Evolutionary conservation across 2,329 filamentous ascomycete genomes (phyloP).

Genomic region (Fusarium solani-melongenae): DNA sequence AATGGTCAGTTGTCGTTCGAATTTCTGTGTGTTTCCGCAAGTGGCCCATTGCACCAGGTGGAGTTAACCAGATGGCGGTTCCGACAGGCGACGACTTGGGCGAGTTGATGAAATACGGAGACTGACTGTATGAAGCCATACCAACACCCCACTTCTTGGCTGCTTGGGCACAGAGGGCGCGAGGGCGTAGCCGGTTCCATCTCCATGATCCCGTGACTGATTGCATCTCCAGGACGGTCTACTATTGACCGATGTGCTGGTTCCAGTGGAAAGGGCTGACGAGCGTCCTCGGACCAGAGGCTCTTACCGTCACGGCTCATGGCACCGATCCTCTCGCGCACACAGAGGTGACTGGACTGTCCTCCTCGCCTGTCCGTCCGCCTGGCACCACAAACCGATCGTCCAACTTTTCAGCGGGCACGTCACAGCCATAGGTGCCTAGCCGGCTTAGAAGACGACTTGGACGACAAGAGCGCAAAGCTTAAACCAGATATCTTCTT

Average conservation of each 20-base stretch:
- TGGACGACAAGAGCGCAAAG: slow-evolving; percentile 78
- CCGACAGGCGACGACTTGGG: slow-evolving; percentile 53
- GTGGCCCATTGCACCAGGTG: slow-evolving; percentile 51
- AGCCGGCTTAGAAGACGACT: slow-evolving; percentile 71
- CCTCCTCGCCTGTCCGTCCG: slow-evolving; percentile 61
- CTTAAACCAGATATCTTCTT: slow-evolving; percentile 80
- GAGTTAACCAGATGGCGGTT: slow-evolving; percentile 52
- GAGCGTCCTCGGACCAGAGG: slow-evolving; percentile 78
- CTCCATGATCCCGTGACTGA: slow-evolving; percentile 35
- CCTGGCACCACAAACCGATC: slow-evolving; percentile 45
- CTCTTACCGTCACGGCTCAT: slow-evolving; percentile 84
- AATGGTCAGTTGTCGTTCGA: slow-evolving; percentile 47
- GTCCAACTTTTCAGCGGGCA: slow-evolving; percentile 64
- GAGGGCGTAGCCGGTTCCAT: slow-evolving; percentile 35
- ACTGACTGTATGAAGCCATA: slow-evolving; percentile 62
- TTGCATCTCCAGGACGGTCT: slow-evolving; percentile 52
- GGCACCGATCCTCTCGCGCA: slow-evolving; percentile 70
- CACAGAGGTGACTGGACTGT: slow-evolving; percentile 67
- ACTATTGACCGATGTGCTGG: slow-evolving; percentile 62
- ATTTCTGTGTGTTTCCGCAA: slow-evolving; percentile 60
- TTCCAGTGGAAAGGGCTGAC: slow-evolving; percentile 78
- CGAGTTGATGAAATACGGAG: slow-evolving; percentile 49
- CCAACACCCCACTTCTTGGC: slow-evolving; percentile 56
- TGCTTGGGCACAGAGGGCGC: slow-evolving; percentile 21
- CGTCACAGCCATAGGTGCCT: slow-evolving; percentile 45